Base-by-base conservation (phyloP, 257 asterid genomes). In the Fraxinus anomala region DNA sequence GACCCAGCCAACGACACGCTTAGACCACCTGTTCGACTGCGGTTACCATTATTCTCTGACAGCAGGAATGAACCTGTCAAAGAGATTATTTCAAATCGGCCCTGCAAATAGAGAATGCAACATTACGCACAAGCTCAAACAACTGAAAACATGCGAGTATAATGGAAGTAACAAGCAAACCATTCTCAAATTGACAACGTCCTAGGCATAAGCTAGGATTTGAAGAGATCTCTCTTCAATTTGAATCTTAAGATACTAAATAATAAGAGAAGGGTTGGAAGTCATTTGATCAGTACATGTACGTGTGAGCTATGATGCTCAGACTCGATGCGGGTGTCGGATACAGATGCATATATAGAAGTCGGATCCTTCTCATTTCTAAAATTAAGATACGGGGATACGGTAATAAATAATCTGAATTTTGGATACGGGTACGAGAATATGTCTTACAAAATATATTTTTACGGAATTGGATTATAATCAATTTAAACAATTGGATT, bases 1-100 rank as follows among this genome's bases (percentile, higher is more conserved):
- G 92, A 24, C 44, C 98, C 94, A 72, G 98, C 94, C 88, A 95
- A 73, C 0, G 96, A 93, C 76, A 95, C 92, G 33, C 91, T 91
- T 83, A 95, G 87, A 33, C 83, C 83, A 39, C 90, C 87, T 21
- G 82, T 73, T 82, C 90, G 86, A 73, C 84, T 82, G 73, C 83
- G 85, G 85, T 73, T 85, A 49, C 88, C 96, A 56, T 85, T 85
- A 80, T 80, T 88, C 76, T 91, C 99, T 10, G 92, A 83, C 69
- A 76, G 87, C 73, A 80, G 67, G 87, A 89, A 87, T 36, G 99
- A 91, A 82, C 98, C 96, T 2, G 96, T 82, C 81, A 95, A 80
- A 30, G 96, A 89, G 73, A 94, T 84, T 13, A 94, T 92, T 84
- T 94, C 94, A 77, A 87, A 94, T n/a, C 90, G 92, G 7, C 97